phyloP scores from a whole-genome alignment of 768 basidiomycete species.

The Galerina sulciceps region DNA sequence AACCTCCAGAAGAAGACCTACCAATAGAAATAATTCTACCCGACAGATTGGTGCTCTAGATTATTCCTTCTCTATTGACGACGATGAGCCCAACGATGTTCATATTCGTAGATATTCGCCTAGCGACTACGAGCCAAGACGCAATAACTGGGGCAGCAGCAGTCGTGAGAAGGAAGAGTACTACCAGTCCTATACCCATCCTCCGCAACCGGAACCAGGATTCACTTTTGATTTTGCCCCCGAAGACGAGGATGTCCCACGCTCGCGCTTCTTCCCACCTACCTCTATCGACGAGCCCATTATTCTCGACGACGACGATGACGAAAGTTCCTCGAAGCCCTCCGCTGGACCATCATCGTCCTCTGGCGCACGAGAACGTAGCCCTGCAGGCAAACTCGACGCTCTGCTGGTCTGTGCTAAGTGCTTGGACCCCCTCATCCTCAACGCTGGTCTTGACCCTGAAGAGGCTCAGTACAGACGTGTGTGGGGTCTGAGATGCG shows the following conservation, averaged over 20 bases:
- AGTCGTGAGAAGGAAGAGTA: constrained; percentile 45
- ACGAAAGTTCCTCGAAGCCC: not conserved
- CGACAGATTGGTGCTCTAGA: too few relatives aligned
- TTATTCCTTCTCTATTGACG: too few relatives aligned
- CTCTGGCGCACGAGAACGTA: constrained; percentile 1
- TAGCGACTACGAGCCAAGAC: too few relatives aligned
- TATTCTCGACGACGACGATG: constrained; percentile 51
- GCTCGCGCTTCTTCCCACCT: constrained; percentile 26
- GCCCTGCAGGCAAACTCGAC: constrained; percentile 26
- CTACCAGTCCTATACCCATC: constrained; percentile 67
- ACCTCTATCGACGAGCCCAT: constrained; percentile 44
- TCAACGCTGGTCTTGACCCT: constrained; percentile 51
- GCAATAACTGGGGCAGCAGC: too few relatives aligned
- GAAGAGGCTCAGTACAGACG: constrained; percentile 49
- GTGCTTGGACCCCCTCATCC: constrained; percentile 67
- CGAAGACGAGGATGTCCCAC: constrained; percentile 21
- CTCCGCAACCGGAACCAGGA: constrained; percentile 55
- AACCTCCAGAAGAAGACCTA: not conserved
- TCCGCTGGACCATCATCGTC: constrained; percentile 8
- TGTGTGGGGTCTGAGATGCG: constrained; percentile 77
- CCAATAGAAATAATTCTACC: not conserved
- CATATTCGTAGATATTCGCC: too few relatives aligned
- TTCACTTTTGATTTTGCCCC: constrained; percentile 70
- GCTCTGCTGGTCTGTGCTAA: constrained; percentile 67
- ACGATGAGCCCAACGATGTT: too few relatives aligned